Conservation (phyloP, 1,284 basidiomycete species). For the Rhodotorula sp. region DNA sequence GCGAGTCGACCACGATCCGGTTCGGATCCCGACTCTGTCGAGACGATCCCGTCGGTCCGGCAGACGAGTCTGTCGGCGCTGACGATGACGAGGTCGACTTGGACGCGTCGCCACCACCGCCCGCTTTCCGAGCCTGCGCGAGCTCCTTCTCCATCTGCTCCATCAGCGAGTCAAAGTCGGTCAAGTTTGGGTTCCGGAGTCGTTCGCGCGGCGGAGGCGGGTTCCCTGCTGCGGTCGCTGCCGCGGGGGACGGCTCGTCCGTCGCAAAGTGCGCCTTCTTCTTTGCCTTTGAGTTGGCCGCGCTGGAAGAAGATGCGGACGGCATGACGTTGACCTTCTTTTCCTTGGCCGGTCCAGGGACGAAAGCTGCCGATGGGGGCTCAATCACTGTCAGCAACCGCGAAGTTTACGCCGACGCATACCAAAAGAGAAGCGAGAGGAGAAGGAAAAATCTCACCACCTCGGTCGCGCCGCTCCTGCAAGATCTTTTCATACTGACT, state of each 20-base stretch:
- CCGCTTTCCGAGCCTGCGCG: slow-evolving; percentile 4
- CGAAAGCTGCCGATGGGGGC: slow-evolving; percentile 59
- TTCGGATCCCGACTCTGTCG: slow-evolving; percentile 5
- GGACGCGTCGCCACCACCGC: not conserved
- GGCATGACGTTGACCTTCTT: slow-evolving; percentile 40
- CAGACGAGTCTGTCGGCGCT: not conserved
- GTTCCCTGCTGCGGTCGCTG: slow-evolving; percentile 25
- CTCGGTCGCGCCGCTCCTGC: slow-evolving; percentile 66
- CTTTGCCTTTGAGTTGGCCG: not conserved
- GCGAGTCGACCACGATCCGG: slow-evolving; percentile 41
- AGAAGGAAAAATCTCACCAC: slow-evolving; percentile 56
- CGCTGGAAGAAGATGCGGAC: slow-evolving; percentile 6
- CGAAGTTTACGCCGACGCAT: not conserved
- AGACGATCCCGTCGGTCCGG: not conserved
- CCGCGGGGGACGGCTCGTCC: slow-evolving; percentile 2
- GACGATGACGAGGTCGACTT: not conserved
- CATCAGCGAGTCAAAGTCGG: slow-evolving; percentile 93
- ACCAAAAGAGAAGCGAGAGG: not conserved
- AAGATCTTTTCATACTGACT: slow-evolving; percentile 81
- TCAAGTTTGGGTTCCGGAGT: slow-evolving; percentile 62
- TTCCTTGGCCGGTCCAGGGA: slow-evolving; percentile 54
- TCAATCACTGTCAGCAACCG: not conserved
- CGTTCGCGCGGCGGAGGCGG: slow-evolving; percentile 13
- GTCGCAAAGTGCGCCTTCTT: not conserved
- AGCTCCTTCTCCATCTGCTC: slow-evolving; percentile 86